Conservation (phyloP, 2,329 filamentous ascomycete genomes). For the Coleophoma eucalyptorum region DNA sequence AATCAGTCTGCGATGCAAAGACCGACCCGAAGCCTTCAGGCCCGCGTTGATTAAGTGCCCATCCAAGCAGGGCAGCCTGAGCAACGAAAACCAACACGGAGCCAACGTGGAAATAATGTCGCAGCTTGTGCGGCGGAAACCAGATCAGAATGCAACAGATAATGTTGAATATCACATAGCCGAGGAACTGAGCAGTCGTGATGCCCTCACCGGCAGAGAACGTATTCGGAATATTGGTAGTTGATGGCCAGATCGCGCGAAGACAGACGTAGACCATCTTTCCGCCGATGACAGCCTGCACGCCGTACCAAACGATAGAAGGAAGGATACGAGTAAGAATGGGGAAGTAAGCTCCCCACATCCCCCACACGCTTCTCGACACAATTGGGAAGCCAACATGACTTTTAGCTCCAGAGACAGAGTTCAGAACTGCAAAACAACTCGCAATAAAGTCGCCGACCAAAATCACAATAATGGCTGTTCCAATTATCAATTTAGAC, state of each 20-base stretch:
- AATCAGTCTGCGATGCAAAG: conserved; percentile 7
- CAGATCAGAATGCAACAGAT: no score
- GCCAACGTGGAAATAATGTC: no score
- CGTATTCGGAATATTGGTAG: conserved; percentile 39
- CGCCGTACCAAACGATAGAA: conserved; percentile 25
- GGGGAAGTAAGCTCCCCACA: conserved; percentile 15
- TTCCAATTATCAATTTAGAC: no score
- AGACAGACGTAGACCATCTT: conserved; percentile 42
- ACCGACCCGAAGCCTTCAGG: conserved; percentile 11
- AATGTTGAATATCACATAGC: conserved; percentile 18
- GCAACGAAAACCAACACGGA: no score
- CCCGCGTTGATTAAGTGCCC: conserved; percentile 11
- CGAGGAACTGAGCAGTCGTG: conserved; percentile 31
- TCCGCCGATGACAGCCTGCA: conserved; percentile 43
- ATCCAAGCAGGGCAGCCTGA: conserved; percentile 8
- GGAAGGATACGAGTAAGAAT: conserved; percentile 18
- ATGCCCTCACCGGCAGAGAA: conserved; percentile 36
- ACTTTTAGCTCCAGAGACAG: conserved; percentile 16
- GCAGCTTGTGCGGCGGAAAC: no score
- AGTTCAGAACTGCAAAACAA: conserved; percentile 24
- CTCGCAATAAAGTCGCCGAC: conserved; percentile 9
- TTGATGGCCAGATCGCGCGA: conserved; percentile 38
- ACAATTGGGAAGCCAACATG: conserved; percentile 2
- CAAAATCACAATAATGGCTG: no score
- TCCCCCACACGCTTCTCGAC: conserved; percentile 5